These are phyloP conservation scores for Acer campestre DNA, from an alignment of 345 rosid genomes.

Conservation along the genomic window DNA sequence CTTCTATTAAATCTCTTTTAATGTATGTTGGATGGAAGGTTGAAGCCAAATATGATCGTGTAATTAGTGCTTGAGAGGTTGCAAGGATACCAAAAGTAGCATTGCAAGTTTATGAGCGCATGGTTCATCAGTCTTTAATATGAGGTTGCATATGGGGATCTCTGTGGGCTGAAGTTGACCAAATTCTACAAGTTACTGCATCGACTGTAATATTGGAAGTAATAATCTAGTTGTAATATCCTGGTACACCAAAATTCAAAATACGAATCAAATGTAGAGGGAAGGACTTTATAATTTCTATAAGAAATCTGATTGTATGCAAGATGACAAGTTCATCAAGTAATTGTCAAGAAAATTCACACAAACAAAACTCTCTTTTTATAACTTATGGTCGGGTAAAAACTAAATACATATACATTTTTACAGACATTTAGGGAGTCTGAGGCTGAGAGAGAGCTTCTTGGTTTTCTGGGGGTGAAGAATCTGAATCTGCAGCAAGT, in stretches of 20 bases:
- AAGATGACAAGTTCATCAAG: neutral
- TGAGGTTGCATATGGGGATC: constrained; percentile 81
- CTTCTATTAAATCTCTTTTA: constrained; percentile 55
- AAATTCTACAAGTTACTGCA: constrained; percentile 43
- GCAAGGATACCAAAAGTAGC: constrained; percentile 74
- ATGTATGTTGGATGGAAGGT: constrained; percentile 47
- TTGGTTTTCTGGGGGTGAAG: constrained; percentile 37
- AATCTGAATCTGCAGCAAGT: constrained; percentile 32
- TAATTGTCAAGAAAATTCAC: neutral
- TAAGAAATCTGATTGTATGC: neutral
- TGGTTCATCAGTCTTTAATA: constrained; percentile 47
- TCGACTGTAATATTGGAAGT: neutral
- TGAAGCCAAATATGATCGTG: constrained; percentile 72
- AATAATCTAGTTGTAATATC: neutral
- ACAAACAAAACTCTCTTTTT: neutral
- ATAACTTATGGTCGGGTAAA: too few relatives aligned
- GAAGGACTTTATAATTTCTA: neutral
- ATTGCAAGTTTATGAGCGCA: constrained; percentile 68
- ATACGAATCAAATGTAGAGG: neutral
- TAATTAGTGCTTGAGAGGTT: constrained; percentile 64
- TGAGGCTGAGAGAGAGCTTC: constrained; percentile 34
- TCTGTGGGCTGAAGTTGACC: constrained; percentile 66
- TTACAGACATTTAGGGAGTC: constrained; percentile 16
- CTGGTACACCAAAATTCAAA: neutral
- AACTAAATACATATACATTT: too few relatives aligned